Percentiles rank a stretch among this genome's conserved stretches.
These are phyloP conservation scores for Dendrobium huoshanense DNA, from an alignment of 106 monocot species.

Conservation along the genomic window DNA sequence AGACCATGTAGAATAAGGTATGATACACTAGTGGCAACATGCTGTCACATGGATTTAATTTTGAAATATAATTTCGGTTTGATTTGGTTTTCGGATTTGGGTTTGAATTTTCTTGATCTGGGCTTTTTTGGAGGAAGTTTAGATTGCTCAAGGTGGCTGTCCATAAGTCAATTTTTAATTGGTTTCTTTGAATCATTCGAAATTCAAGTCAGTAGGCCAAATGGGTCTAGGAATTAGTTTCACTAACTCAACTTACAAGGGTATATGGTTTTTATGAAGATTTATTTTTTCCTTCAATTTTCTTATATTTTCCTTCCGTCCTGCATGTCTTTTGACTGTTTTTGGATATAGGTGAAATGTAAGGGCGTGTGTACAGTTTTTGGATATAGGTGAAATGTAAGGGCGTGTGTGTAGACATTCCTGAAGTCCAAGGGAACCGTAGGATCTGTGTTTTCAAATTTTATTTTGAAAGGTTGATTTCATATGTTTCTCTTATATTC, in stretches of 20 bases:
- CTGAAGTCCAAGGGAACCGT: neutral
- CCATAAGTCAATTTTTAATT: neutral
- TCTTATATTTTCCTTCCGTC: neutral
- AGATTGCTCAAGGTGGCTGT: neutral
- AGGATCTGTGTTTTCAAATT: neutral
- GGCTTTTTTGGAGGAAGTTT: neutral
- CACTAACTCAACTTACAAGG: neutral
- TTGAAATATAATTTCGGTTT: neutral
- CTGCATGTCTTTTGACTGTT: neutral
- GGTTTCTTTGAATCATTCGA: neutral
- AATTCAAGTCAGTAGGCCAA: neutral
- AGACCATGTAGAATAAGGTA: neutral
- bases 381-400: neutral
- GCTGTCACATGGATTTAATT: neutral
- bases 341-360: neutral
- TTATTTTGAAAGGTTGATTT: neutral
- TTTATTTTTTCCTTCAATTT: neutral
- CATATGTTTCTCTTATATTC: neutral
- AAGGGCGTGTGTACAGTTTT: neutral
- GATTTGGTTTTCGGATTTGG: neutral
- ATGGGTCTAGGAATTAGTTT: neutral
- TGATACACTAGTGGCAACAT: neutral
- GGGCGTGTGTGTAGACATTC: too few species aligned
- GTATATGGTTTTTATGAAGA: neutral
- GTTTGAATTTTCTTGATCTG: conserved; percentile 1